Percentiles rank a stretch among this genome's conserved stretches.
These are phyloP conservation scores for Sugiyamaella qingdaonensis DNA, from an alignment of 805 yeast genomes.

Conservation along the genomic window DNA sequence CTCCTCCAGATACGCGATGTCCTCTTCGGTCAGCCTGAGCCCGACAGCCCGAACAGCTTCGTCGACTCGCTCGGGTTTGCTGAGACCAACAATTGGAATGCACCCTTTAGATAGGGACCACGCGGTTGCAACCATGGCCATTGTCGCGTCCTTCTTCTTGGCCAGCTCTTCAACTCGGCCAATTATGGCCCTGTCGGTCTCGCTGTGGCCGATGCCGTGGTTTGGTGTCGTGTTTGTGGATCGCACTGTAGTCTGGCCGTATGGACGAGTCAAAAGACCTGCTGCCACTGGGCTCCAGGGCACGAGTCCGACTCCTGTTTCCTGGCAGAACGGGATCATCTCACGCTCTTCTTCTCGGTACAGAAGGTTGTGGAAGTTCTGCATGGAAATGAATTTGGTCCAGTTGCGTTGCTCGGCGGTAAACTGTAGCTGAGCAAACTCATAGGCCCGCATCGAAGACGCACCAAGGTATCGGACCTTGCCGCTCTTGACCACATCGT, in stretches of 20 bases:
- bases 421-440: slow-evolving; percentile 51
- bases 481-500: slow-evolving; percentile 49
- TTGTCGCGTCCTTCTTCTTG: slow-evolving; percentile 41
- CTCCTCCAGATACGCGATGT: slow-evolving; percentile 26
- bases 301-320: slow-evolving; percentile 52
- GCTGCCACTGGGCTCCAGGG: slow-evolving; percentile 58
- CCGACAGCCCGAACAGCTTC: slow-evolving; percentile 43
- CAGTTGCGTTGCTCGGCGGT: slow-evolving; percentile 54
- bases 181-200: too few relatives aligned
- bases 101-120: slow-evolving; percentile 50
- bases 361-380: slow-evolving; percentile 52
- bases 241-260: slow-evolving; percentile 30
- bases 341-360: slow-evolving; percentile 64
- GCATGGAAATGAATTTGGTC: slow-evolving; percentile 59
- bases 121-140: slow-evolving; percentile 53
- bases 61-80: slow-evolving; percentile 45
- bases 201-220: slow-evolving; percentile 34
- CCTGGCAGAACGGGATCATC: slow-evolving; percentile 51
- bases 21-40: slow-evolving; percentile 36
- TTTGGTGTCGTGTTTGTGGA: slow-evolving; percentile 31
- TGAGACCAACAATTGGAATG: slow-evolving; percentile 55
- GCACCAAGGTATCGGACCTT: slow-evolving; percentile 58
- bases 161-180: slow-evolving; percentile 54
- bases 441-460: slow-evolving; percentile 53
- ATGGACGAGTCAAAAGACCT: slow-evolving; percentile 52